Base-by-base conservation (phyloP, 257 asterid genomes). In the Verbena officinalis region DNA sequence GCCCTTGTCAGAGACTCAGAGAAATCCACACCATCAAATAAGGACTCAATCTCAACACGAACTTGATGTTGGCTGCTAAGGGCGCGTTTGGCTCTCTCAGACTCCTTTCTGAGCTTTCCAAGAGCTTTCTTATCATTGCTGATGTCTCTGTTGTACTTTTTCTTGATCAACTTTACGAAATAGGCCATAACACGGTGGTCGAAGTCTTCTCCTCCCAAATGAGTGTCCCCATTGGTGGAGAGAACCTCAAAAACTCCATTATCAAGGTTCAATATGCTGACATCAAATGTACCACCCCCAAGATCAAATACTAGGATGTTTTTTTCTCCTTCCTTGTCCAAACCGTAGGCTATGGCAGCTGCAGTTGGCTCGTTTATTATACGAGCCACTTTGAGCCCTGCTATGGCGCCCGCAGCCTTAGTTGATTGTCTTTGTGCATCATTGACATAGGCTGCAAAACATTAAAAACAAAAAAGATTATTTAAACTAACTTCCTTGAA, bases 401-500 rank as follows among this genome's bases (percentile, higher is more conserved):
- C 80, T 34, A 80, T 80, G 13, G 60, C 17, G 40, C 82, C 85
- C 0, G 85, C 85, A 69, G 73, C 82, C 70, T 80, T 80, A 40
- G 85, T 80, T 38, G 85, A 80, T 68, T 80, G 85, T 70, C 85
- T 76, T 39, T 79, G 84, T 69, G 84, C 84, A 22, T 76, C 85
- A 46, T 80, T 80, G 44, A 80, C 76, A 62, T 80, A 80, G 39
- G 85, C 85, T 27, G 33, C 33, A 27, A 27, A 27, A 27, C 33
- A 27, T n/a, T n/a, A 27, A 5, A 27, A 27, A 27, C 33, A 27
- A 5, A n/a, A n/a, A n/a, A n/a, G n/a, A n/a, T n/a, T n/a, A n/a
- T n/a, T n/a, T n/a, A n/a, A n/a, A n/a, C n/a, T n/a, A n/a, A n/a
- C n/a, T n/a, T n/a, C n/a, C n/a, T n/a, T n/a, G n/a, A n/a, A n/a